These are phyloP conservation scores for Furculomyces boomerangus DNA, from an alignment of 371 early-diverging fungal species.

Conservation along the genomic window DNA sequence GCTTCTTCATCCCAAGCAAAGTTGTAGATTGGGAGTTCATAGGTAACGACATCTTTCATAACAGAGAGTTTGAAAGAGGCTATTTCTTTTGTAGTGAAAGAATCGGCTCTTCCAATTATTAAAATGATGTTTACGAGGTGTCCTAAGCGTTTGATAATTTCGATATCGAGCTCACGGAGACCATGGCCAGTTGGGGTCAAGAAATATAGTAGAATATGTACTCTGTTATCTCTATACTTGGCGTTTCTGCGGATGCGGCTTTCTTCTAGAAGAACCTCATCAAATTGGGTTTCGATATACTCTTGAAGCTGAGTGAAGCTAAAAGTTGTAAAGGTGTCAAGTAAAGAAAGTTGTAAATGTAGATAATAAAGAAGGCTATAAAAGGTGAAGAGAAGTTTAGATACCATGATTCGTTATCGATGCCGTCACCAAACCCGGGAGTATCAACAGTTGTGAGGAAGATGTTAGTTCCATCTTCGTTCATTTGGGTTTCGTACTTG, in stretches of 20 bases:
- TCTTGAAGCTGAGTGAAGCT: conserved; percentile 45
- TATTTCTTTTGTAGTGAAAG: conserved; percentile 52
- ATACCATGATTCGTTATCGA: conserved; percentile 53
- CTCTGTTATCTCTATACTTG: conserved; percentile 88
- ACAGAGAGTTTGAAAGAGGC: conserved; percentile 70
- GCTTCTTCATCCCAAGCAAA: conserved; percentile 51
- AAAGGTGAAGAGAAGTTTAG: not conserved
- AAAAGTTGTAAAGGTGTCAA: conserved; percentile 8
- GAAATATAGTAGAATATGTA: conserved; percentile 95
- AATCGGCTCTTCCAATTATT: conserved; percentile 63
- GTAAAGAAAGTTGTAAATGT: not conserved
- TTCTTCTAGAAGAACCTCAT: conserved; percentile 81
- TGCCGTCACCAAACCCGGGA: conserved; percentile 93
- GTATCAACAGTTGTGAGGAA: conserved; percentile 85
- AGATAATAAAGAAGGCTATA: not conserved
- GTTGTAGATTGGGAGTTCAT: conserved; percentile 79
- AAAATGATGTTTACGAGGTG: conserved; percentile 91
- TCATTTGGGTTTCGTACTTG: conserved; percentile 69
- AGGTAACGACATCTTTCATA: conserved; percentile 83
- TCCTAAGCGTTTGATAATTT: conserved; percentile 83
- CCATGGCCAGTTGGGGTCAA: conserved; percentile 95
- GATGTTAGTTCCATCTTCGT: conserved; percentile 84
- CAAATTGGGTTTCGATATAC: conserved; percentile 83
- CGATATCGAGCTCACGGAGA: conserved; percentile 91
- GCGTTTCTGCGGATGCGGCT: conserved; percentile 85